Evolutionary conservation across 1,139 yeast species (phyloP), one percentile per base, ranked within the genome.

Genomic region (Yamadazyma taylorii): DNA sequence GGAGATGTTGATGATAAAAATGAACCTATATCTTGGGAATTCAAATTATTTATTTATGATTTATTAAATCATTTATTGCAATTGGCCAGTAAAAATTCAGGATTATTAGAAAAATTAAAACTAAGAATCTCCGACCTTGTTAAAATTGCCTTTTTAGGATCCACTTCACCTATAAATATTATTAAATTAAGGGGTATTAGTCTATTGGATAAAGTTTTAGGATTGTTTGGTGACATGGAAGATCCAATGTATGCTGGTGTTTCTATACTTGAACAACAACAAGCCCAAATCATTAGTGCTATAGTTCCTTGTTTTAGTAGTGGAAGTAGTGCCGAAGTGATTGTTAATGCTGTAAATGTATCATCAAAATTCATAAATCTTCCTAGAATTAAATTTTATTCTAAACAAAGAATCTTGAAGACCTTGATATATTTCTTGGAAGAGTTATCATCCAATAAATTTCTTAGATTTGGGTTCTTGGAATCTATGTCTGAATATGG

Each of bases 241-340:
- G 96, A 88, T 55, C 89, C 94, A 0, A 75, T 84, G 32, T 84
- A 82, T 50, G 82, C 86, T 0, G 81, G 81, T 2, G 77, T 77
- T 9, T 79, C 94, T 0, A 70, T 89, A 10, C 66, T 92, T 40
- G 96, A 87, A 50, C 97, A 89, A 58, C 95, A 86, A 52, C 97
- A 92, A 53, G 97, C 97, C 0, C 97, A 89, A 51, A 85, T 92
- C 13, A 84, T 88, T 10, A 83, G 96, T 45, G 95, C 97, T 0
- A 70, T 92, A 41, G 77, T 89, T 34, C 96, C 97, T 0, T 88
- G 95, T n/a, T 92, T 92, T 61, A 75, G 76, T 30, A 68, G 75
- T 3, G 89, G 82, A 19, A 82, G 89, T 38, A 82, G 85, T 17
- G 78, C 94, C 1, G 76, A 76, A 32, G 76, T 88, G 0, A 89